Base-by-base conservation (phyloP, 2,329 filamentous ascomycete genomes). In the Colletotrichum higginsianum region DNA sequence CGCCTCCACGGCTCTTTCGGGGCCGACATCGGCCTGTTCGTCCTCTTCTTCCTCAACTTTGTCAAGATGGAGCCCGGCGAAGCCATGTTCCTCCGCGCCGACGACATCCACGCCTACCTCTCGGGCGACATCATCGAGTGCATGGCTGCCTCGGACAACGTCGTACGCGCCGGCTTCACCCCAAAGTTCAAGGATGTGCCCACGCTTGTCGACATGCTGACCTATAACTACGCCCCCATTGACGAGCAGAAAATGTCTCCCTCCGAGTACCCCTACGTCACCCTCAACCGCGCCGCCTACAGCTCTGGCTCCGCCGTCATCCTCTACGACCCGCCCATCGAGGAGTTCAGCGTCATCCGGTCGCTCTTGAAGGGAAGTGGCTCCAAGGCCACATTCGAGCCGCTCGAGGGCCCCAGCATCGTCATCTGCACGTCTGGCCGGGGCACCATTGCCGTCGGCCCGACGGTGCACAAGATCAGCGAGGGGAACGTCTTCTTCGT, bases 91-190 rank as follows among this genome's bases (percentile, higher is more conserved):
- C 88, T 99, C 46, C 94, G 94, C 78, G 96, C 96, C 8, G 96
- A 99, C 79, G 96, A 98, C 79, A 98, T 98, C 77, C 96, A 99
- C 81, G 96, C 96, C 60, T 99, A 99, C 82, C 84, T 97, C 53
- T 94, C 92, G 3, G 94, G 94, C 71, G 96, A 99, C 79, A 98
- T 99, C 76, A 95, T 99, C 80, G 96, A 99, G 84, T 99, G 96
- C 86, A 99, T 99, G 96, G 96, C 96, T 0, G 93, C 94, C 11
- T 97, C 94, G n/a, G 96, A 99, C 87, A 99, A 99, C 76, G 96
- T 99, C 46, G 95, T 99, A 62, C 94, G 96, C 67, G 96, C 96
- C 0, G 96, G 96, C 53, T 96, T 99, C 83, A 99, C 96, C 0
- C 96, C 96, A 67, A 99, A 99, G 81, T 99, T 98, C 88, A 98